phyloP scores from a whole-genome alignment of 345 rosid genomes.

The Dipteronia sinensis region DNA sequence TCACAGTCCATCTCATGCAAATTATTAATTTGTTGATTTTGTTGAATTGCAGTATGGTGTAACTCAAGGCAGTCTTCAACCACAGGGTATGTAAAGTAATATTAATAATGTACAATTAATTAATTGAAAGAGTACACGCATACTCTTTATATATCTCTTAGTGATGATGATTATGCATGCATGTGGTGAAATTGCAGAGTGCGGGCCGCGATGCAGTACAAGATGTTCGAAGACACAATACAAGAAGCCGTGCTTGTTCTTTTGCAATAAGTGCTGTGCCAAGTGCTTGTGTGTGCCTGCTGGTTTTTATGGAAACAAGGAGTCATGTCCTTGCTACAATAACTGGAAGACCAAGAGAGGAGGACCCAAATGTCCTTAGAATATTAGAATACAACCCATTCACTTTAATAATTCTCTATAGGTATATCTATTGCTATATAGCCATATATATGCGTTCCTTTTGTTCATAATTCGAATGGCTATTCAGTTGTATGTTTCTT shows the following conservation, averaged over 20 bases:
- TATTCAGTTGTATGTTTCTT: too few species aligned
- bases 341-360: constrained; percentile 63
- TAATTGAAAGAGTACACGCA: too few species aligned
- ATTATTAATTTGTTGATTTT: not conserved
- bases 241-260: constrained; percentile 64
- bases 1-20: not conserved
- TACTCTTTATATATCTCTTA: too few species aligned
- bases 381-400: too few species aligned
- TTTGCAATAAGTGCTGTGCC: constrained; percentile 64
- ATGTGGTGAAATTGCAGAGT: constrained; percentile 32
- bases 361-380: constrained; percentile 62
- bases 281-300: constrained; percentile 74
- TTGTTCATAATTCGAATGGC: too few species aligned
- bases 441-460: too few species aligned
- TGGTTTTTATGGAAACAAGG: constrained; percentile 61
- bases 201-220: constrained; percentile 38
- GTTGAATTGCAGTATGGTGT: constrained; percentile 39
- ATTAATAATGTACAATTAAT: too few species aligned
- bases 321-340: constrained; percentile 59
- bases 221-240: constrained; percentile 59
- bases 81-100: constrained; percentile 40
- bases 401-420: too few species aligned
- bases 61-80: constrained; percentile 57
- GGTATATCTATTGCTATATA: too few species aligned
- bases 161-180: not conserved